Evolutionary conservation across 108 stramenopile species (phyloP).

Genomic region (Phaeodactylum tricornutum): DNA sequence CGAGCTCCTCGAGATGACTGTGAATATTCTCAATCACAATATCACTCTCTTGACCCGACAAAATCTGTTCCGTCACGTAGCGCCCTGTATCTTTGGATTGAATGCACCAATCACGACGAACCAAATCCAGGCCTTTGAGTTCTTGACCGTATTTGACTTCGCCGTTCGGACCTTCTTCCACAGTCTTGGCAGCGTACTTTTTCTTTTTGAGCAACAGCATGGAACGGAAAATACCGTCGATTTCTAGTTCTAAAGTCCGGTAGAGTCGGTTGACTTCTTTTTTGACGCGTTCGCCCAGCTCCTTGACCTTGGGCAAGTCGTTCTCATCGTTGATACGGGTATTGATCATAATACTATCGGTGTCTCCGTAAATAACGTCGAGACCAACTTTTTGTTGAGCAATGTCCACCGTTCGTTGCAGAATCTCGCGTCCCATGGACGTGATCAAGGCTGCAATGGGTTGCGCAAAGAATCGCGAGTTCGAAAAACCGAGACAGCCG

Average conservation of each 20-base stretch:
- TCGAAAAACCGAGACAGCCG: conserved; percentile 96
- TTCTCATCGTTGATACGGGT: conserved; percentile 77
- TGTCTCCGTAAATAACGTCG: conserved; percentile 99
- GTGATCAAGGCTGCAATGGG: conserved; percentile 98
- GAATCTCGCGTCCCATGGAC: conserved; percentile 95
- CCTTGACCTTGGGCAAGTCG: conserved; percentile 51
- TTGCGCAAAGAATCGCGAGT: conserved; percentile 95
- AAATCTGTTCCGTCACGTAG: conserved; percentile 89
- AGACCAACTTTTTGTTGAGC: conserved; percentile 88
- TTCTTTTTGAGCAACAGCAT: conserved; percentile 99
- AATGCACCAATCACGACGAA: conserved; percentile 98
- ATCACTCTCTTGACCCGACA: conserved; percentile 84
- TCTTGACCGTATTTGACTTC: conserved; percentile 52
- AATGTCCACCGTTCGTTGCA: conserved; percentile 93
- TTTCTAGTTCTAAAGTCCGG: conserved; percentile 94
- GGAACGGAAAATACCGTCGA: conserved; percentile 92
- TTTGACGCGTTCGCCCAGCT: conserved; percentile 88
- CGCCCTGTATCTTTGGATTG: conserved; percentile 93
- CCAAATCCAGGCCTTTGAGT: conserved; percentile 97
- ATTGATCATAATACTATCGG: conserved; percentile 99
- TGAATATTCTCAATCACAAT: conserved; percentile 81
- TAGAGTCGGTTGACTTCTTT: conserved; percentile 96
- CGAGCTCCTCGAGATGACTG: conserved; percentile 85
- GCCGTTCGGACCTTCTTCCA: conserved; percentile 63
- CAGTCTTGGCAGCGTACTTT: conserved; percentile 95